These are phyloP conservation scores for Cladosporium sp. DNA, from an alignment of 2,329 filamentous ascomycete genomes.

Conservation along the genomic window DNA sequence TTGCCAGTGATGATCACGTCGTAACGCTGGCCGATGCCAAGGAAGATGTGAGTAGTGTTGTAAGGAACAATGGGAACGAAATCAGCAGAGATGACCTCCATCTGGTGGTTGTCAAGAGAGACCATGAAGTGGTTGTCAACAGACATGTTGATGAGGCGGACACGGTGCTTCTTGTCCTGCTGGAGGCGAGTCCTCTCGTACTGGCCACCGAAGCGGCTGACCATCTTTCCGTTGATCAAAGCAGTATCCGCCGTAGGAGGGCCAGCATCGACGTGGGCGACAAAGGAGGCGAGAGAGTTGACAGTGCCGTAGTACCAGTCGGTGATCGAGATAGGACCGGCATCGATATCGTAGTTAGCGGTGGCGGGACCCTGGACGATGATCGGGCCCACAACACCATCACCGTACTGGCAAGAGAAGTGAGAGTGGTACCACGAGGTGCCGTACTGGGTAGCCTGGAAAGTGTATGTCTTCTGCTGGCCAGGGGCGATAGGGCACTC, in stretches of 20 bases:
- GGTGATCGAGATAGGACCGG: slow-evolving; percentile 60
- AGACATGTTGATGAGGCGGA: slow-evolving; percentile 51
- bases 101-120: slow-evolving; percentile 39
- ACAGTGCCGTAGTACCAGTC: slow-evolving; percentile 57
- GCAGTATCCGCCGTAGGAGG: slow-evolving; percentile 55
- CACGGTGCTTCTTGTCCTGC: slow-evolving; percentile 46
- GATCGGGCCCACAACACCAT: slow-evolving; percentile 63
- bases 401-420: slow-evolving; percentile 55
- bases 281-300: slow-evolving; percentile 32
- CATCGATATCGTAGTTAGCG: slow-evolving; percentile 64
- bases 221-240: slow-evolving; percentile 46
- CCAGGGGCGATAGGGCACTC: slow-evolving; percentile 54
- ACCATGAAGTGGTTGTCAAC: slow-evolving; percentile 49
- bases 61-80: slow-evolving; percentile 39
- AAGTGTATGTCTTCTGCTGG: slow-evolving; percentile 58
- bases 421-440: slow-evolving; percentile 60
- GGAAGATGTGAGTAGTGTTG: slow-evolving; percentile 35
- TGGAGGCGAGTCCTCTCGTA: slow-evolving; percentile 38
- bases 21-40: slow-evolving; percentile 46
- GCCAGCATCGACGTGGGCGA: slow-evolving; percentile 36
- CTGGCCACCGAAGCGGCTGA: slow-evolving; percentile 36
- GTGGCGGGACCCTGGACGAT: slow-evolving; percentile 63
- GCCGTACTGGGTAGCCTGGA: slow-evolving; percentile 54
- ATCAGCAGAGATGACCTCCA: slow-evolving; percentile 38
- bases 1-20: slow-evolving; percentile 45